These are phyloP conservation scores for Coemansia reversa DNA, from an alignment of 192 early-diverging fungal species.

Conservation along the genomic window DNA sequence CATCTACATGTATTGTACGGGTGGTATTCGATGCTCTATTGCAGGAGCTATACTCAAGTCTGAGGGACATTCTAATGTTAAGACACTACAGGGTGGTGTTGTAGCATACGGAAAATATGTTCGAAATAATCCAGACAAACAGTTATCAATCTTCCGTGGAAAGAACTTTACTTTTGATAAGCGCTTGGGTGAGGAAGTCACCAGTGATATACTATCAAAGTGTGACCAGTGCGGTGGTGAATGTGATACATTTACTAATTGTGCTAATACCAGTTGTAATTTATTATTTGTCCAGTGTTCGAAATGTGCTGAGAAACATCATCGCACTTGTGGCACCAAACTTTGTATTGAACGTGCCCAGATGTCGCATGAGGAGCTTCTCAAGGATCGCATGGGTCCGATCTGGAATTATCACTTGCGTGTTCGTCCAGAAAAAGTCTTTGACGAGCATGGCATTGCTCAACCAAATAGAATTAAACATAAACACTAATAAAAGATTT, in stretches of 20 bases:
- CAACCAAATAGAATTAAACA: neutral
- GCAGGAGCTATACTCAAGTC: constrained; percentile 74
- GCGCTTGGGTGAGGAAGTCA: constrained; percentile 66
- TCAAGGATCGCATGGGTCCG: constrained; percentile 34
- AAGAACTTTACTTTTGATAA: constrained; percentile 84
- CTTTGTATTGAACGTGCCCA: constrained; percentile 35
- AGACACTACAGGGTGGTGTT: constrained; percentile 70
- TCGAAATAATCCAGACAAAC: constrained; percentile 29
- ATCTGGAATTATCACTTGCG: constrained; percentile 42
- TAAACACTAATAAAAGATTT: neutral
- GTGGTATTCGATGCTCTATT: constrained; percentile 78
- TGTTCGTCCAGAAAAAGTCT: constrained; percentile 42
- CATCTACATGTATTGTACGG: constrained; percentile 83
- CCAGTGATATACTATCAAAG: constrained; percentile 62
- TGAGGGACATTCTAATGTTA: constrained; percentile 64
- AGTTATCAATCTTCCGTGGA: constrained; percentile 64
- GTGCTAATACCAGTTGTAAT: constrained; percentile 70
- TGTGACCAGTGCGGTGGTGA: constrained; percentile 70
- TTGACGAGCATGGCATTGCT: constrained; percentile 33
- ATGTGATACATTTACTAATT: constrained; percentile 69
- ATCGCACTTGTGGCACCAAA: constrained; percentile 39
- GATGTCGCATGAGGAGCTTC: constrained; percentile 45
- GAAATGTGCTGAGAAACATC: constrained; percentile 50
- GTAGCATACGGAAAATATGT: constrained; percentile 72
- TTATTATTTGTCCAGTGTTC: constrained; percentile 70